Evolutionary conservation across 139 green algal species (phyloP).

Genomic region (Chlamydomonas incerta): DNA sequence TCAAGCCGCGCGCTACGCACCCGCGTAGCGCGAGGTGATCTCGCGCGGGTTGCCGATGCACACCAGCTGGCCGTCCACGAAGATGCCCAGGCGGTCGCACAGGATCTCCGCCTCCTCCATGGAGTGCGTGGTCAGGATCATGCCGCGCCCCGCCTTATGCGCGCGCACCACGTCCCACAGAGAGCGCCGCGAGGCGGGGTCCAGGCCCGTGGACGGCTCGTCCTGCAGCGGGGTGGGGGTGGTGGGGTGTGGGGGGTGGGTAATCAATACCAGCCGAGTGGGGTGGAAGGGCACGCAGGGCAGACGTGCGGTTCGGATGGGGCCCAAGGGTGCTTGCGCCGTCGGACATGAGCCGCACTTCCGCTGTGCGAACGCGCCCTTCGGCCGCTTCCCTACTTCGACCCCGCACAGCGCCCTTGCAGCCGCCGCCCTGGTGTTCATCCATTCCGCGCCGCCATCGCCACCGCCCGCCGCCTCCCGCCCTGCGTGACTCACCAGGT

Average conservation of each 20-base stretch:
- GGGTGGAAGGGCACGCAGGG: too few species aligned
- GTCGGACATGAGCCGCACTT: too few species aligned
- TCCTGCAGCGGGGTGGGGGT: slow-evolving; percentile 66
- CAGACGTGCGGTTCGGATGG: too few species aligned
- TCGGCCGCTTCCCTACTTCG: too few species aligned
- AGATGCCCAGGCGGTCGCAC: slow-evolving; percentile 83
- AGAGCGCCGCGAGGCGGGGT: slow-evolving; percentile 82
- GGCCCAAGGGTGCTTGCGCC: too few species aligned
- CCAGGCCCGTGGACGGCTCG: slow-evolving; percentile 91
- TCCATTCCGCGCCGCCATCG: too few species aligned
- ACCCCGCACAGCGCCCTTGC: too few species aligned
- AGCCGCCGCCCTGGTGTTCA: too few species aligned
- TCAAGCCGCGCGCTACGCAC: too few species aligned
- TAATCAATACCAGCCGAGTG: too few species aligned
- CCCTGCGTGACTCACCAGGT: slow-evolving; percentile 81
- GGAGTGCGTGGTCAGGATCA: slow-evolving; percentile 93
- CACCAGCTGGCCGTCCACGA: slow-evolving; percentile 85
- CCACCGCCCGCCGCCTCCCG: too few species aligned
- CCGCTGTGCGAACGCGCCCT: too few species aligned
- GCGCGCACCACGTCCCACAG: slow-evolving; percentile 88
- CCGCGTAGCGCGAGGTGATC: slow-evolving; percentile 75
- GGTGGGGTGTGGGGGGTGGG: not conserved
- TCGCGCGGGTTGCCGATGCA: slow-evolving; percentile 92
- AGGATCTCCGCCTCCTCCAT: slow-evolving; percentile 92
- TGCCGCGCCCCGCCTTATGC: slow-evolving; percentile 75